Percentiles rank a stretch among this genome's conserved stretches.
phyloP scores from a whole-genome alignment of 805 yeast genomes.

The Diddensiella transvaalensis region DNA sequence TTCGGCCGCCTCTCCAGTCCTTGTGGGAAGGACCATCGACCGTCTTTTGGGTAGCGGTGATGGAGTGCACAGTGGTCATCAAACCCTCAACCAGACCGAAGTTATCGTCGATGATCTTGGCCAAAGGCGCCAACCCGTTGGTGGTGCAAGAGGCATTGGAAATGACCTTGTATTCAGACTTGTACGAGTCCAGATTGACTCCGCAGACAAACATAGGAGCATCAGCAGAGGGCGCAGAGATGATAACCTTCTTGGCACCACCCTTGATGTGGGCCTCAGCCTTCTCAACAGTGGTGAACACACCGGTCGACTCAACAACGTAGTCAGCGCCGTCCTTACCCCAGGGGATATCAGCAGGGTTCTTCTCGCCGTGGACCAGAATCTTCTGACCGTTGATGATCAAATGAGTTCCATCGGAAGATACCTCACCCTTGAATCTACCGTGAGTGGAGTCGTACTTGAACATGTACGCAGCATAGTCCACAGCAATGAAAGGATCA shows the following conservation, averaged over 20 bases:
- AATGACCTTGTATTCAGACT: conserved; percentile 67
- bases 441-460: conserved; percentile 95
- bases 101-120: conserved; percentile 80
- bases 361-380: conserved; percentile 71
- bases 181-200: conserved; percentile 80
- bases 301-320: conserved; percentile 93
- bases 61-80: conserved; percentile 95
- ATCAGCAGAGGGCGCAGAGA: conserved; percentile 90
- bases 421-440: conserved; percentile 70
- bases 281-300: conserved; percentile 77
- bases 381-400: conserved; percentile 68
- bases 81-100: conserved; percentile 89
- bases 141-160: conserved; percentile 97
- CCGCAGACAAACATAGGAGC: conserved; percentile 96
- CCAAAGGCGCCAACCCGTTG: conserved; percentile 92
- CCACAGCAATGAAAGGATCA: conserved; percentile 86
- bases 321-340: conserved; percentile 74
- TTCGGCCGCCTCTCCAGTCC: conserved; percentile 99
- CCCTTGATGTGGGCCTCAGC: conserved; percentile 81
- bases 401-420: conserved; percentile 48
- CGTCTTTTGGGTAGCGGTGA: conserved; percentile 94
- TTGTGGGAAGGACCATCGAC: conserved; percentile 96
- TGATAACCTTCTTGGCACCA: conserved; percentile 93
- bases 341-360: conserved; percentile 89
- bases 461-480: conserved; percentile 93